Base-by-base conservation (phyloP, 2,329 filamentous ascomycete genomes). In the Trichophyton verrucosum region DNA sequence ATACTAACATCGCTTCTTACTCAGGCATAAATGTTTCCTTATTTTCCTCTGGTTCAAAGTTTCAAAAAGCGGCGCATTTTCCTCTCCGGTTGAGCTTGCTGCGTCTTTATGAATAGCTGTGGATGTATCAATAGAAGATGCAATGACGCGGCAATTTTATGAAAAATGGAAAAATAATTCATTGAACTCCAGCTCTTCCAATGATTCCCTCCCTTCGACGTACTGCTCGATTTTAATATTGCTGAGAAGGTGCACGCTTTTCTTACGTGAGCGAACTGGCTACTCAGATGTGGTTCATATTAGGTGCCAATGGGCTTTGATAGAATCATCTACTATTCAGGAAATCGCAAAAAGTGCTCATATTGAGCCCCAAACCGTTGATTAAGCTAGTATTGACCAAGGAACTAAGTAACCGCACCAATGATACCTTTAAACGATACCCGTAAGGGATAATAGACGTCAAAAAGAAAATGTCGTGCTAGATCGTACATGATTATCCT, bases 91-190 rank as follows among this genome's bases (percentile, higher is more conserved):
- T 57, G 30, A 57, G 22, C 30, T 30, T 57, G 30, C 55, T 38
- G 55, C 33, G 55, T 38, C 55, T 57, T 57, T 57, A 57, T 20
- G 55, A 57, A 38, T 57, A 22, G 55, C 38, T 57, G 55, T 30
- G 20, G 38, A 38, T 57, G 55, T 57, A 42, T 57, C 38, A 40
- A 40, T 57, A 57, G 55, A 42, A 38, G 55, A 57, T 57, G 55
- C 55, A 40, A 57, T 57, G 38, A 57, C 55, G 55, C 55, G 22
- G 38, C 55, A 57, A 38, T 38, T 57, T 38, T 57, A 57, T 57
- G 38, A 57, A 57, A 57, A 57, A 57, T 40, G 17, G 40, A 17
- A 38, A 57, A 57, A 57, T 57, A 57, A 20, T 38, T 40, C n/a
- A 13, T 57, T 53, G 22, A 24, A 53, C 4, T 53, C n/a, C 49